phyloP scores from a whole-genome alignment of 805 yeast genomes.

The Candida michaelii region DNA sequence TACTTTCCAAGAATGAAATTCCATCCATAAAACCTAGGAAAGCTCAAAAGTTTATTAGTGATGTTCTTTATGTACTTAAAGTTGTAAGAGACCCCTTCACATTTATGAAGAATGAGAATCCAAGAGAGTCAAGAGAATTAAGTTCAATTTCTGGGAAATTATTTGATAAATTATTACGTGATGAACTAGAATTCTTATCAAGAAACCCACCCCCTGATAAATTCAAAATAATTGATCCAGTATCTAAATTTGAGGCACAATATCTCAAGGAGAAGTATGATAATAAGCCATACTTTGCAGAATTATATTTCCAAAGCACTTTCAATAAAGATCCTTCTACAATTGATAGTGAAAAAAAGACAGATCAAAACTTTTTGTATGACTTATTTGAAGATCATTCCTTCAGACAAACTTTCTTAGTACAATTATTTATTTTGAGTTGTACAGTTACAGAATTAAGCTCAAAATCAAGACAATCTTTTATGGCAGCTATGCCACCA shows the following conservation, averaged over 20 bases:
- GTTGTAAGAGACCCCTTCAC: conserved; percentile 37
- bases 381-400: conserved; percentile 27
- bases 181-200: conserved; percentile 22
- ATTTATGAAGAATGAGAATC: conserved; percentile 23
- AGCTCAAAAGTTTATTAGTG: conserved; percentile 27
- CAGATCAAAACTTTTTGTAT: conserved; percentile 26
- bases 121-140: conserved; percentile 20
- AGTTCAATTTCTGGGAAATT: conserved; percentile 28
- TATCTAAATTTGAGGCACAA: conserved; percentile 16
- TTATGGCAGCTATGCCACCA: conserved; percentile 24
- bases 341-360: conserved; percentile 18
- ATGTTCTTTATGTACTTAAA: conserved; percentile 29
- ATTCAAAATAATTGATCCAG: conserved; percentile 11
- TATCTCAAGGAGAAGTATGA: conserved; percentile 21
- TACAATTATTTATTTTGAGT: conserved; percentile 32
- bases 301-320: conserved; percentile 33
- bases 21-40: conserved; percentile 22
- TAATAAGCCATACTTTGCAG: conserved; percentile 31
- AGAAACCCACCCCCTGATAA: conserved; percentile 5
- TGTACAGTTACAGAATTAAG: conserved; percentile 31
- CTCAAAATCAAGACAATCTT: conserved; percentile 20
- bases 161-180: conserved; percentile 27
- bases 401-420: conserved; percentile 25
- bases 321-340: conserved; percentile 22
- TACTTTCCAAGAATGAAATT: conserved; percentile 26